Evolutionary conservation across 225 moss, liverwort and hornwort species (phyloP).

Genomic region (Climacium dendroides): DNA sequence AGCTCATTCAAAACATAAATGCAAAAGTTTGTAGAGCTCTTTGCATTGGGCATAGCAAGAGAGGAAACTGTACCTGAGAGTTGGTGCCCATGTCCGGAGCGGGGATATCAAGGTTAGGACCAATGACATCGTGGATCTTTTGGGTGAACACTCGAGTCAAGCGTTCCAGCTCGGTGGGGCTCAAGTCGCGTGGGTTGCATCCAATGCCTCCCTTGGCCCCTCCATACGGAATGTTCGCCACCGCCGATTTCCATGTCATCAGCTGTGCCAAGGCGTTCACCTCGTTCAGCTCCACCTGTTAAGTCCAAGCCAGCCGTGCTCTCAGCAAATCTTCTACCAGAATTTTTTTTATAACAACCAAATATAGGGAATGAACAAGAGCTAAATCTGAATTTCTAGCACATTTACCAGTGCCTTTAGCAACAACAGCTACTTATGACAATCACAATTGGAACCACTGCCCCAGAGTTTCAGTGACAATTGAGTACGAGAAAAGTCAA

Average conservation of each 20-base stretch:
- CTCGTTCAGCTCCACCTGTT: conserved; percentile 87
- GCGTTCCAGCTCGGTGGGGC: conserved; percentile 63
- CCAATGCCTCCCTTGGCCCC: conserved; percentile 98
- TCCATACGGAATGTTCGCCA: conserved; percentile 90
- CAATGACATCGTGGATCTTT: conserved; percentile 89
- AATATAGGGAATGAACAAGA: not conserved
- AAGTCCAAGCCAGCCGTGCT: not conserved
- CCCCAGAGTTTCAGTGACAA: not conserved
- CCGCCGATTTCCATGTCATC: conserved; percentile 99
- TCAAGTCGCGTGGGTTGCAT: conserved; percentile 70
- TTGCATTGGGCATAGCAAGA: not conserved
- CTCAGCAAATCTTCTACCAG: not conserved
- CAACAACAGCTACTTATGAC: not conserved
- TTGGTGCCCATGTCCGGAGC: conserved; percentile 99
- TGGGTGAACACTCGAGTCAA: conserved; percentile 95
- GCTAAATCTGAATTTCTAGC: not conserved
- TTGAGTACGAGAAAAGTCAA: not conserved
- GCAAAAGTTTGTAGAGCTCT: not conserved
- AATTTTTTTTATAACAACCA: not conserved
- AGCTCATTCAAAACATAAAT: not conserved
- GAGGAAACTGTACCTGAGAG: conserved; percentile 37
- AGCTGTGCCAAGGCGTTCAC: conserved; percentile 93
- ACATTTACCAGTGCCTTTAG: not conserved
- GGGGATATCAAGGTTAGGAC: conserved; percentile 78
- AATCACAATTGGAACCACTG: not conserved